phyloP scores from a whole-genome alignment of 441 rosid genomes.

The Oxalis stricta region DNA sequence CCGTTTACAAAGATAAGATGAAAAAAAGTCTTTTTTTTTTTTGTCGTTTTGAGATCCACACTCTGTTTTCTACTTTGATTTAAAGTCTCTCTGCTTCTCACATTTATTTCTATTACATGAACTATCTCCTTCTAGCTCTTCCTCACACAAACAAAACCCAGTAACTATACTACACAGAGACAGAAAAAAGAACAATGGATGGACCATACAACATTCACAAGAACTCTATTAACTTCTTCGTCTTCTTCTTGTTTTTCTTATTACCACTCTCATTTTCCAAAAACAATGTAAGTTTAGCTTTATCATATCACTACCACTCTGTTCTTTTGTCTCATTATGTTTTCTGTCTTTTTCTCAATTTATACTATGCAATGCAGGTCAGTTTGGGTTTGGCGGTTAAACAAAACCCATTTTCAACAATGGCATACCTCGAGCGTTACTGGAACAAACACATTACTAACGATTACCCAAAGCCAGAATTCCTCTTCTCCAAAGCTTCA shows the following conservation, averaged over 20 bases:
- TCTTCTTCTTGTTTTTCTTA: constrained; percentile 12
- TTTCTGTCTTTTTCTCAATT: not conserved
- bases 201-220: not conserved
- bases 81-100: too few species aligned
- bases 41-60: too few species aligned
- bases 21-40: too few species aligned
- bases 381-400: too few species aligned
- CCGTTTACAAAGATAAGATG: too few species aligned
- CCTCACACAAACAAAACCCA: too few species aligned
- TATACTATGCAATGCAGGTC: too few species aligned
- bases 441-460: constrained; percentile 34
- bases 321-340: not conserved
- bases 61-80: too few species aligned
- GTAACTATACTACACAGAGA: too few species aligned
- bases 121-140: not conserved
- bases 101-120: too few species aligned
- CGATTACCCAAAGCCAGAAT: constrained; percentile 19
- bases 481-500: constrained; percentile 43
- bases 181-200: too few species aligned
- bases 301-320: not conserved
- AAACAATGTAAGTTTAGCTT: too few species aligned
- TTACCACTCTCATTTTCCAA: constrained; percentile 14
- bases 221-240: not conserved
- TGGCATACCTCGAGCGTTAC: constrained; percentile 40
- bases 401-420: constrained; percentile 37